These are phyloP conservation scores for Cenchrus fungigraminus DNA, from an alignment of 176 grass and related monocot genomes.

Conservation along the genomic window DNA sequence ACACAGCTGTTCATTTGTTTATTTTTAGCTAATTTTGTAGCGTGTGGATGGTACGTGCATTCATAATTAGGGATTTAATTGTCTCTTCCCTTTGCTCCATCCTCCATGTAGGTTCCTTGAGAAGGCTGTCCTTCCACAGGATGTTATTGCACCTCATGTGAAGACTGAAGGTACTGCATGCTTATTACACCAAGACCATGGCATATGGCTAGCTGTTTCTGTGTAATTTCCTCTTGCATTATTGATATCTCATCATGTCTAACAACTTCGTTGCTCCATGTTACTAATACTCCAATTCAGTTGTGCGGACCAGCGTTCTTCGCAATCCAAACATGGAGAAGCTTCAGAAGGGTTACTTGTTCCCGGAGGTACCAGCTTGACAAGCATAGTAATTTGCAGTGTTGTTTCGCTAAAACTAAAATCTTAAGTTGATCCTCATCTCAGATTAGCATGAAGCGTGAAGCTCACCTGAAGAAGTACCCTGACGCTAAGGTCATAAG, in stretches of 20 bases:
- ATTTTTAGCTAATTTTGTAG: background rate
- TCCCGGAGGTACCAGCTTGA: conserved; percentile 66
- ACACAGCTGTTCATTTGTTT: background rate
- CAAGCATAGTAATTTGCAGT: background rate
- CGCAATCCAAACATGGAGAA: conserved; percentile 93
- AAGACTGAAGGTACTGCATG: conserved; percentile 42
- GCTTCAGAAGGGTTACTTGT: conserved; percentile 86
- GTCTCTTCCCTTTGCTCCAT: conserved; percentile 28
- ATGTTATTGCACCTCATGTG: conserved; percentile 36
- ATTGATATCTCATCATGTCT: conserved; percentile 8
- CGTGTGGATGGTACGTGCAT: background rate
- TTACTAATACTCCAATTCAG: conserved; percentile 46
- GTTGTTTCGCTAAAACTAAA: background rate
- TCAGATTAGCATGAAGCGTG: conserved; percentile 74
- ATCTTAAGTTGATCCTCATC: background rate
- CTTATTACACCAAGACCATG: background rate
- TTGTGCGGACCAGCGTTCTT: conserved; percentile 54
- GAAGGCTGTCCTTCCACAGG: conserved; percentile 55
- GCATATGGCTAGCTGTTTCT: conserved; percentile 4
- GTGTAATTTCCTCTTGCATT: conserved; percentile 18
- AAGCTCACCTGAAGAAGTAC: conserved; percentile 74
- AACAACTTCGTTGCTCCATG: background rate
- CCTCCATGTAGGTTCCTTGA: conserved; percentile 48
- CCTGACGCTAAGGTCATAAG: conserved; percentile 91
- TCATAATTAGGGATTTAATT: background rate